Evolutionary conservation across 768 basidiomycete species (phyloP).

Genomic region (Serendipita vermifera): DNA sequence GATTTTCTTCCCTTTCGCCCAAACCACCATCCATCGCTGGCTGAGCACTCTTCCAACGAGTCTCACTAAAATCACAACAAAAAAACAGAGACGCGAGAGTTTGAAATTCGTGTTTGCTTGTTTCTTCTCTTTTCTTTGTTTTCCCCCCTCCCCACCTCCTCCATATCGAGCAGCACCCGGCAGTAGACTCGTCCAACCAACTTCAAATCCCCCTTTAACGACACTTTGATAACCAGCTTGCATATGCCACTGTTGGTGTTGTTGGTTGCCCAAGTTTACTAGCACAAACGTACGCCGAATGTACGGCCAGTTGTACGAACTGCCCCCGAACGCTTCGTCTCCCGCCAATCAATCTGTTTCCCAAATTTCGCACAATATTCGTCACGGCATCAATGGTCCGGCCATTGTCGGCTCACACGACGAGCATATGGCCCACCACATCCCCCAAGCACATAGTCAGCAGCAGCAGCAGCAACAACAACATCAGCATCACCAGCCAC

Average conservation of each 20-base stretch:
- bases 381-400: constrained; percentile 8
- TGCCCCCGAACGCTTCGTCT: constrained; percentile 16
- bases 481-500: constrained; percentile 17
- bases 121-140: neutral
- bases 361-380: constrained; percentile 17
- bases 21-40: neutral
- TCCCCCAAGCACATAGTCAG: constrained; percentile 13
- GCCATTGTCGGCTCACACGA: constrained; percentile 17
- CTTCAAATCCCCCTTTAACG: no score
- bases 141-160: constrained; percentile 22
- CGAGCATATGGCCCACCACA: constrained; percentile 17
- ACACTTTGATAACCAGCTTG: no score
- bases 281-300: constrained; percentile 46
- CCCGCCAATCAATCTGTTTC: constrained; percentile 17
- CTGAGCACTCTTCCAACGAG: neutral
- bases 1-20: constrained; percentile 18
- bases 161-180: constrained; percentile 36
- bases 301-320: constrained; percentile 22
- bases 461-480: constrained; percentile 16
- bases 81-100: no score
- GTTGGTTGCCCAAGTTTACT: no score
- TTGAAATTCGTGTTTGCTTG: no score
- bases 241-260: neutral
- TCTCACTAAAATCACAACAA: no score
- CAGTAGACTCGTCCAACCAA: no score